phyloP scores from a whole-genome alignment of 2,329 filamentous ascomycete genomes.

The Stagonosporopsis rhizophila region DNA sequence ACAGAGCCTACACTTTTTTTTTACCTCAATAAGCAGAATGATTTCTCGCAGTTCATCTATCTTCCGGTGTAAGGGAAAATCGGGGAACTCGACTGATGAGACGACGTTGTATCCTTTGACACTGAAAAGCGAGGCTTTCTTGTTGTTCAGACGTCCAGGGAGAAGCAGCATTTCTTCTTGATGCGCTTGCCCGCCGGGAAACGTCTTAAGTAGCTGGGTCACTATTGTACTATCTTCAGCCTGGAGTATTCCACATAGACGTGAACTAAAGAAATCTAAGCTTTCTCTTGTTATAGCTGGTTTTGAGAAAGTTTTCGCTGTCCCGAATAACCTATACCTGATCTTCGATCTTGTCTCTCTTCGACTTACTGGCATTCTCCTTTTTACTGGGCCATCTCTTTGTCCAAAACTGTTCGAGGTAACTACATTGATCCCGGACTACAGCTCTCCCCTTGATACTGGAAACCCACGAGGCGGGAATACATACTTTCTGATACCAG shows the following conservation, averaged over 20 bases:
- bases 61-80: neutral
- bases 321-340: too few relatives aligned
- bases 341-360: too few relatives aligned
- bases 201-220: neutral
- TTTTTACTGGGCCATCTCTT: neutral
- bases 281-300: too few relatives aligned
- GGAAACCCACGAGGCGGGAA: too few relatives aligned
- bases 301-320: too few relatives aligned
- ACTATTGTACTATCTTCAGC: neutral
- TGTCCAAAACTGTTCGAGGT: constrained; percentile 2
- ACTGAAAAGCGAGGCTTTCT: neutral
- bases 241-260: too few relatives aligned
- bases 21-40: neutral
- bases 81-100: neutral
- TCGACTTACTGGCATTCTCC: constrained; percentile 1
- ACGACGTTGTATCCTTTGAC: neutral
- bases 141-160: constrained; percentile 2
- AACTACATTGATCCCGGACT: neutral
- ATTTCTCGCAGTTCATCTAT: neutral
- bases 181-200: neutral
- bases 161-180: neutral
- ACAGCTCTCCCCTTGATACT: neutral
- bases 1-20: neutral
- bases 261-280: too few relatives aligned
- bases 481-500: too few relatives aligned